Evolutionary conservation across 2,329 filamentous ascomycete species (phyloP).

Genomic region (Aureobasidium sp.): DNA sequence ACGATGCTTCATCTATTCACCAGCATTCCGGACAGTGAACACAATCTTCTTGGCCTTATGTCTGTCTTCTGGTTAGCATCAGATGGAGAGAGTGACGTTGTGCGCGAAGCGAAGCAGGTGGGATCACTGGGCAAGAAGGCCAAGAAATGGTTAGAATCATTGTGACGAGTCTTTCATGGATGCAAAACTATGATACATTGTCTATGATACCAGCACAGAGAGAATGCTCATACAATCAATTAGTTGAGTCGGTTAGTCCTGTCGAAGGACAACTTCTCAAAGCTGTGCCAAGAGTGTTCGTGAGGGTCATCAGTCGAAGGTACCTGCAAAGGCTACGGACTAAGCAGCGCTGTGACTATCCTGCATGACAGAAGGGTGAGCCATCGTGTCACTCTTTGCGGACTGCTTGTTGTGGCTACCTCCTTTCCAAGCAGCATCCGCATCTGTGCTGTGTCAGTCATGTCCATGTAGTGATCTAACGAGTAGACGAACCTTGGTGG

Average conservation of each 20-base stretch:
- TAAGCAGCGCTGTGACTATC: not conserved
- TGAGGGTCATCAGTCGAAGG: not conserved
- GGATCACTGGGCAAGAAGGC: not conserved
- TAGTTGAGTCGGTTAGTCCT: not conserved
- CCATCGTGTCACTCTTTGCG: not conserved
- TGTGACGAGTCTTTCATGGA: not conserved
- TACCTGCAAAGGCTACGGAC: not conserved
- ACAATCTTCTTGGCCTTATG: not conserved
- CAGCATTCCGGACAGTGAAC: not conserved
- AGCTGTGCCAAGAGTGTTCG: not conserved
- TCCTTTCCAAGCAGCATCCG: slow-evolving; percentile 41
- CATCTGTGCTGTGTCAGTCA: slow-evolving; percentile 27
- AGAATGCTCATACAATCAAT: not conserved
- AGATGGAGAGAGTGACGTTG: not conserved
- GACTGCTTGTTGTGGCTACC: not conserved
- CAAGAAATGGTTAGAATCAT: not conserved
- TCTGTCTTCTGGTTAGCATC: not conserved
- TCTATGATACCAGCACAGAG: not conserved
- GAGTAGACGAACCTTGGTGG: slow-evolving; percentile 24
- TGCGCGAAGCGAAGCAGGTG: not conserved
- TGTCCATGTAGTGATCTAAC: no score
- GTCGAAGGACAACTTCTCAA: not conserved
- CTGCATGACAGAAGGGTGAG: not conserved
- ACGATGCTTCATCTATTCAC: not conserved
- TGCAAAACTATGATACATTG: not conserved